phyloP scores from a whole-genome alignment of 495 filamentous ascomycete species.

The Zalerion maritima region DNA sequence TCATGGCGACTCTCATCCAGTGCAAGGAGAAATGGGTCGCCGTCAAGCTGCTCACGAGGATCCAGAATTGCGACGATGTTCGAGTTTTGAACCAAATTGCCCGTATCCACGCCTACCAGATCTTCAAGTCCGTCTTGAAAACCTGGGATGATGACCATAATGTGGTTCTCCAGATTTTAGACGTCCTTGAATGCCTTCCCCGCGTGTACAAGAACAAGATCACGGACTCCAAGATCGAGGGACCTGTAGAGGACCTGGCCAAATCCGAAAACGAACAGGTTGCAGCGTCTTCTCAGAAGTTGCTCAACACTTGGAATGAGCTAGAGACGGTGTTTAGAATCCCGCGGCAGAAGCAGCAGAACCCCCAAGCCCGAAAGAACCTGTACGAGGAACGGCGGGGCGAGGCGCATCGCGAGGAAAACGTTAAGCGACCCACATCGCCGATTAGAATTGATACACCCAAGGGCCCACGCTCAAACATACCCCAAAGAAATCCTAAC shows the following conservation, averaged over 20 bases:
- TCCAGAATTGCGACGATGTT: slow-evolving; percentile 83
- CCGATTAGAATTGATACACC: slow-evolving; percentile 36
- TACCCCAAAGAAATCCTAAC: slow-evolving; percentile 44
- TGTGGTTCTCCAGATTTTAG: slow-evolving; percentile 73
- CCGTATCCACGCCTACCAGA: slow-evolving; percentile 93
- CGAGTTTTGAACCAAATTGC: slow-evolving; percentile 77
- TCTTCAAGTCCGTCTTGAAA: slow-evolving; percentile 70
- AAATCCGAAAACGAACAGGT: slow-evolving; percentile 60
- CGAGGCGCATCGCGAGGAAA: slow-evolving; percentile 42
- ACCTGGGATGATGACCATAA: slow-evolving; percentile 81
- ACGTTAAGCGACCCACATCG: slow-evolving; percentile 21
- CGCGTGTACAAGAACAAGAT: slow-evolving; percentile 95
- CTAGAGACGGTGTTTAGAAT: slow-evolving; percentile 91
- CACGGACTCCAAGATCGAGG: slow-evolving; percentile 87
- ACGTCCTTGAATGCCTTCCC: slow-evolving; percentile 79
- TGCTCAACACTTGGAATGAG: slow-evolving; percentile 78
- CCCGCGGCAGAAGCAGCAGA: slow-evolving; percentile 50
- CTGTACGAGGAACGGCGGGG: slow-evolving; percentile 53
- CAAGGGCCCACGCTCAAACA: slow-evolving; percentile 50
- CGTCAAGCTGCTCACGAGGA: slow-evolving; percentile 80
- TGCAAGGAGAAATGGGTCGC: slow-evolving; percentile 99
- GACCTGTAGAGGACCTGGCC: slow-evolving; percentile 56
- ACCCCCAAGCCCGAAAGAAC: slow-evolving; percentile 29
- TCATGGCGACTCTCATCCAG: slow-evolving; percentile 97
- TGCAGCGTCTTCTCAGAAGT: slow-evolving; percentile 46